Base-by-base conservation (phyloP, 345 rosid genomes). In the Capsella bursapastoris region DNA sequence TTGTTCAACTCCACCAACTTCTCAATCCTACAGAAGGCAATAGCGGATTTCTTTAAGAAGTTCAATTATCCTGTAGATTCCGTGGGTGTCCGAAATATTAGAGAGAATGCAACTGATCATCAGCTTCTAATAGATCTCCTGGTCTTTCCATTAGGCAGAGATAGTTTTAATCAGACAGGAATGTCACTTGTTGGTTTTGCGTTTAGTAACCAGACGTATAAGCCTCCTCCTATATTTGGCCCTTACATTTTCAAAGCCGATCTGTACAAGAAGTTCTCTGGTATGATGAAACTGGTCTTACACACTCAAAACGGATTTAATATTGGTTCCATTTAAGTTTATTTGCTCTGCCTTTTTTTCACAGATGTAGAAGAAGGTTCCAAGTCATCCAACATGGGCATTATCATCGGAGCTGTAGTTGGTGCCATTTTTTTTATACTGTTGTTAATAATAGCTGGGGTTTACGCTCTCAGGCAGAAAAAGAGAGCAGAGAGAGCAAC, bases 381-480 rank as follows among this genome's bases (percentile, higher is more conserved):
- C 25, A 84, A 82, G 35, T 87, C 91, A 18, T 7, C 83, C 37
- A 86, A 72, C 81, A 65, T 25, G 18, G 86, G 76, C 35, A 77
- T 89, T 43, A 83, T 87, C 11, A 79, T 86, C 4, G 99, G 98
- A 78, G 97, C 96, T 56, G 78, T 72, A 38, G 91, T 71, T 64
- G 97, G 91, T 68, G 90, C 80, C 28, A 53, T 27, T 29, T 78
- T 81, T 71, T 83, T 95, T 57, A 25, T 92, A 57, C 6, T 84
- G 35, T 70, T 96, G 31, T 79, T 86, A 78, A 67, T 78, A 28
- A 48, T 87, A 37, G 96, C 92, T 5, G 97, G 91, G 27, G 13
- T 88, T 68, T 95, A 92, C 45, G 92, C 89, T 67, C 77, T 70
- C 49, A 86, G 76, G 52, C 97, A 92, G 70, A 95, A 86, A 81